These are phyloP conservation scores for Podila epigama DNA, from an alignment of 192 early-diverging fungal genomes.

Conservation along the genomic window DNA sequence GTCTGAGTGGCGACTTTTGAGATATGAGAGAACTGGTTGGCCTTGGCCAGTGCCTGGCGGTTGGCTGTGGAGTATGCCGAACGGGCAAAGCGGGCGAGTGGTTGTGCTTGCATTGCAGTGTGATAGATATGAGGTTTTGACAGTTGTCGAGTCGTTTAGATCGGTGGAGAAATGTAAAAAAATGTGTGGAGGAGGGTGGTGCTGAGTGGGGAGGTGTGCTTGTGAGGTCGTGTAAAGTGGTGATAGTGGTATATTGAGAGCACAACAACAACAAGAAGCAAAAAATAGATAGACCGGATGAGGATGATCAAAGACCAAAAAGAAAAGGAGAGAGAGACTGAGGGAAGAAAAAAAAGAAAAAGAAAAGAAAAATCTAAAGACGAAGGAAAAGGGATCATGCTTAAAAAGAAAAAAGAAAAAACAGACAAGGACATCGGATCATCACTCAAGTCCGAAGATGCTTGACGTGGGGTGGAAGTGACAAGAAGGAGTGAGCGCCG, in stretches of 20 bases:
- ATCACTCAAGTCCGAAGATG: too few species aligned
- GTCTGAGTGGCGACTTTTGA: constrained; percentile 32
- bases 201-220: background rate
- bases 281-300: background rate
- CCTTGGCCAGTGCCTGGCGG: constrained; percentile 9
- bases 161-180: background rate
- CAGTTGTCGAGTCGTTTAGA: background rate
- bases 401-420: background rate
- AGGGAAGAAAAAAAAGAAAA: constrained; percentile 1
- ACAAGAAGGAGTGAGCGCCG: background rate
- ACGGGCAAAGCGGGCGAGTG: constrained; percentile 35
- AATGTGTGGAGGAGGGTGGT: background rate
- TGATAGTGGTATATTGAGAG: background rate
- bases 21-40: constrained; percentile 12
- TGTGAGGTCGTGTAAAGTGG: background rate
- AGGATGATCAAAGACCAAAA: too few species aligned
- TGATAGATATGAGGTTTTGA: background rate
- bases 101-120: constrained; percentile 28
- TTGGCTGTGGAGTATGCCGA: constrained; percentile 25
- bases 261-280: background rate
- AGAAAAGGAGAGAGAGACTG: background rate
- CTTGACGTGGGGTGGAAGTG: too few species aligned
- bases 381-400: background rate
- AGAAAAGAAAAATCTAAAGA: background rate
- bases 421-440: background rate